Conservation (phyloP, 2,329 filamentous ascomycete species). For the Sporothrix humicola region DNA sequence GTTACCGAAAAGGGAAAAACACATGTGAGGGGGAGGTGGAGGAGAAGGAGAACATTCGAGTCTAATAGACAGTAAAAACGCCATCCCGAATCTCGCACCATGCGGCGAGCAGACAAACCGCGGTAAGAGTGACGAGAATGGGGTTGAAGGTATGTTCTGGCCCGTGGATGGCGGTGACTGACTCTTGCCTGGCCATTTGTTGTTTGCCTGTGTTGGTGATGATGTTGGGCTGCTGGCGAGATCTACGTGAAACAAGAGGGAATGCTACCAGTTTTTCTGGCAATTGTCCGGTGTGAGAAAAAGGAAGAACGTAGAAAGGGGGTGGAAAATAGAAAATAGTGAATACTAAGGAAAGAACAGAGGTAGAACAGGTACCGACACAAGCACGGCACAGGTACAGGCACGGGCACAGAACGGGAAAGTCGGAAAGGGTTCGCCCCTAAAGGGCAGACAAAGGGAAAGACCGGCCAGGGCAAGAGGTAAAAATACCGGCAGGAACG, state of each 20-base stretch:
- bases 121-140: background rate
- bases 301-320: background rate
- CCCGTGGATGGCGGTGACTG: background rate
- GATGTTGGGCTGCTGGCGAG: background rate
- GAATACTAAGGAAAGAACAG: background rate
- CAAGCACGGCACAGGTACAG: background rate
- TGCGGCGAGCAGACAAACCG: constrained; percentile 5
- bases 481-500: background rate
- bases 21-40: background rate
- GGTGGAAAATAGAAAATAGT: too few relatives aligned
- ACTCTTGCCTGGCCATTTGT: background rate
- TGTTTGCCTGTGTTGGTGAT: too few relatives aligned
- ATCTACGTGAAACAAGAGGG: background rate
- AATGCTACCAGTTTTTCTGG: background rate
- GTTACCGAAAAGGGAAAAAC: background rate
- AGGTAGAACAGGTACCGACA: background rate
- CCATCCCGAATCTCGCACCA: background rate
- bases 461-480: background rate
- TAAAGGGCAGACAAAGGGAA: background rate
- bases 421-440: background rate
- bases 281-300: background rate
- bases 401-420: constrained; percentile 7
- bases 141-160: too few relatives aligned
- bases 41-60: background rate
- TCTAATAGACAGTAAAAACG: background rate